Evolutionary conservation across 139 green algal species (phyloP), one percentile per base, ranked within the genome.

Genomic region (Chlorella vulgaris): DNA sequence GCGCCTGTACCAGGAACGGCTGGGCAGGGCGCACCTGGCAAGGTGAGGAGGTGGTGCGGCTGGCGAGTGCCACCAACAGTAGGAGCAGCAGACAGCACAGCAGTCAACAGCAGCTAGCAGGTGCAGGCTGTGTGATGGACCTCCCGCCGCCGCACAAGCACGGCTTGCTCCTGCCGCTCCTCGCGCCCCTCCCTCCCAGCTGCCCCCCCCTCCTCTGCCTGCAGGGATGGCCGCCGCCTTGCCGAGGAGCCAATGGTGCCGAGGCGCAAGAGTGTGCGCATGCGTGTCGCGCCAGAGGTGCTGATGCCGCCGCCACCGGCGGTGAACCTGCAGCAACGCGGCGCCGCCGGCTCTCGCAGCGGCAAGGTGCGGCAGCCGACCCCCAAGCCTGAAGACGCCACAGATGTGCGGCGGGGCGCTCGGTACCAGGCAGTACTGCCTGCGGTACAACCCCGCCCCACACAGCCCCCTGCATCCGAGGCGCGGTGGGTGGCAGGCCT

Each of bases 361-460:
- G 42, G 26, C 43, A 40, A 50, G 73, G 24, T 22, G 35, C 7
- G 10, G 53, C 73, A 28, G 43, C 28, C n/a, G 39, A 22, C 53
- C 84, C 83, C 47, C 5, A 31, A 24, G 31, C 73, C 81, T 15
- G 68, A 75, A 6, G 81, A 81, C 13, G 40, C 65, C 26, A 82
- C 81, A 2, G 73, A 76, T 29, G 51, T 81, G 43, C 58, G 70
- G 43, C 62, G 68, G 55, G 81, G 81, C 7, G 22, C 3, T 2
- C 53, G 65, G 26, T 77, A 67, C 26, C 73, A 86, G 74, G 76
- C 61, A 18, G 7, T 31, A 24, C 67, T 86, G 73, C 81, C 81
- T 1, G 39, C 42, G 1, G 33, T 74, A 40, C 73, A 61, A 40
- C 81, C 67, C 35, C 38, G 70, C 18, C 81, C 61, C 3, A 15